Base-by-base conservation (phyloP, 345 rosid genomes). In the Tarenaya hassleriana region DNA sequence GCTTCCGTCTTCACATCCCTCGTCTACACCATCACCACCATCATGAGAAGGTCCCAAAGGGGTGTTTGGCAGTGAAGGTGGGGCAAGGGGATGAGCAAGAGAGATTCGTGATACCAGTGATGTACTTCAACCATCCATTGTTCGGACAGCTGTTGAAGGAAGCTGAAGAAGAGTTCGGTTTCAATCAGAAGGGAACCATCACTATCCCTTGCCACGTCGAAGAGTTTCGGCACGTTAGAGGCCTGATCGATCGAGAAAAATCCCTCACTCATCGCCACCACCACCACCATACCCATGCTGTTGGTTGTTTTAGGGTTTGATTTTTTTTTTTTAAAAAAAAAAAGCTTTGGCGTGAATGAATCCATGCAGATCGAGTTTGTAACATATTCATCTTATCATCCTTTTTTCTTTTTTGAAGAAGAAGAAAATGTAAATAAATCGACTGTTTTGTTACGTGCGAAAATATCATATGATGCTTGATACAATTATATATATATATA, bases 141-240 rank as follows among this genome's bases (percentile, higher is more conserved):
- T 79, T 79, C 55, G 55, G 69, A 49, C 77, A 74, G 56, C 81
- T 79, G 43, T 56, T 79, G 70, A 73, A 71, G 41, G 77, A 71
- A 38, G 81, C 85, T 4, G 85, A 79, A 46, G 68, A 73, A 41
- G 85, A 79, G 56, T 79, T 73, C 38, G 85, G 86, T 3, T 80
- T 76, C 24, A 76, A 74, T 47, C 86, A 80, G 41, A 77, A 80
- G 52, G 86, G 86, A 2, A 69, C 82, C 5, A 80, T 80, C 56
- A 72, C 82, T 4, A 80, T 80, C 37, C 86, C 79, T 52, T 76
- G 86, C 20, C 80, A 70, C 17, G 80, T 77, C 1, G 66, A 80
- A 44, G 78, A 77, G 67, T 80, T 80, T 62, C 69, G 72, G 67
- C 61, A 64, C 19, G 76, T 80, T 54, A 76, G 58, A 31, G 69